Evolutionary conservation across 441 rosid species (phyloP), one percentile per base, ranked within the genome.

Genomic region (Croton laevigatus): DNA sequence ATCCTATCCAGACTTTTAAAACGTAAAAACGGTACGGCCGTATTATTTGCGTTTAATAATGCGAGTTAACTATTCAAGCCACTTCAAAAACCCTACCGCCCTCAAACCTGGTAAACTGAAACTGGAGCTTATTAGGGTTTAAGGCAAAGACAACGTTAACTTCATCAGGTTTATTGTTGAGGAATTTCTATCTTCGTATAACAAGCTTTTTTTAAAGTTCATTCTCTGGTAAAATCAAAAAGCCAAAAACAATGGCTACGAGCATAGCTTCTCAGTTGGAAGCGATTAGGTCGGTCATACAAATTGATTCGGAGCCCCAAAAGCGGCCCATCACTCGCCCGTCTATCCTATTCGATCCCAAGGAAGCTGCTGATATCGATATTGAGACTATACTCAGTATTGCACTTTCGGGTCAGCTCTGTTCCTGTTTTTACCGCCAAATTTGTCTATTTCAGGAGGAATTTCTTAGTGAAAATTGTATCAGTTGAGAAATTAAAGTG

Each of bases 291-390:
- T 76, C 97, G 49, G 76, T 67, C 36, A 67, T 87, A 23, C 91
- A 82, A 76, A 80, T 67, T 6, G 92, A 86, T 13, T 75, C 85
- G 62, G 94, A 85, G 72, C 73, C 88, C 23, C 78, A 66, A 54
- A 85, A 83, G 77, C 78, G 90, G 23, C 91, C 93, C 17, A 74
- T 88, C 48, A 85, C 88, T 64, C 86, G 90, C 32, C 90, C 93
- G 19, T 85, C 96, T 60, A 59, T 90, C 55, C 73, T 90, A 3
- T 90, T 81, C 71, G 79, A 73, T 59, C 78, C 93, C 49, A 86
- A 84, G 73, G 88, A 86, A 79, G 96, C 96, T 16, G 91, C 93
- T 5, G 99, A 96, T 75, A 73, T 91, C 11, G 97, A 93, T 65
- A 74, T 86, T 65, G 98, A 96, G 7, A 77, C 92, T 17, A 83